A percentile compares a stretch with the other conserved stretches of the same genome.
These are phyloP conservation scores for Fragaria vesca DNA, from an alignment of 306 rosid genomes.

Conservation along the genomic window DNA sequence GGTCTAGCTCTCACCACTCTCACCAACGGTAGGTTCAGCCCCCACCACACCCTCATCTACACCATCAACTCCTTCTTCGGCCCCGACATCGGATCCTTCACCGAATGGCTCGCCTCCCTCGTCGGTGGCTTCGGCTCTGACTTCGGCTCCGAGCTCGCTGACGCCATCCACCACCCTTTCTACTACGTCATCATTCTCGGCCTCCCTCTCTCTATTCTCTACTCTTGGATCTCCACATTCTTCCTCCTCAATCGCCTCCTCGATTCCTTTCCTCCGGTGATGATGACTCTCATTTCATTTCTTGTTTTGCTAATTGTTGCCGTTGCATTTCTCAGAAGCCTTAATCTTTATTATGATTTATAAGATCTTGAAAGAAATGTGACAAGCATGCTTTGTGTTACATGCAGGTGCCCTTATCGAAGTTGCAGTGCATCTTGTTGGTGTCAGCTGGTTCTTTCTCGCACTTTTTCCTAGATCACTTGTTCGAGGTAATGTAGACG, in stretches of 20 bases:
- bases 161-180: slow-evolving; percentile 66
- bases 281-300: not conserved
- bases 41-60: slow-evolving; percentile 73
- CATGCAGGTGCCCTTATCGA: slow-evolving; percentile 60
- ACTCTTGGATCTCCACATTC: slow-evolving; percentile 57
- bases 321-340: not conserved
- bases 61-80: slow-evolving; percentile 81
- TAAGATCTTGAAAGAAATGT: not conserved
- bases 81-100: slow-evolving; percentile 90
- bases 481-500: slow-evolving; percentile 64
- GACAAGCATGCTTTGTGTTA: not conserved
- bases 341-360: not conserved
- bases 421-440: slow-evolving; percentile 68
- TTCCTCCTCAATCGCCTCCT: slow-evolving; percentile 51
- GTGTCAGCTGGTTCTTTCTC: slow-evolving; percentile 81
- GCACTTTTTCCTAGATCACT: slow-evolving; percentile 83
- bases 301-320: not conserved
- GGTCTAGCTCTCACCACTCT: slow-evolving; percentile 53
- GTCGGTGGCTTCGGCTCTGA: slow-evolving; percentile 34
- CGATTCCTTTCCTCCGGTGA: slow-evolving; percentile 56
- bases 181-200: slow-evolving; percentile 58
- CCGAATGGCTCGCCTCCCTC: slow-evolving; percentile 65
- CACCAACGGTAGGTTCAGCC: slow-evolving; percentile 61
- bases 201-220: slow-evolving; percentile 64
- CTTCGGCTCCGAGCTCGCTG: slow-evolving; percentile 45